Base-by-base conservation (phyloP, 768 basidiomycete genomes). In the Suillus clintonianus region DNA sequence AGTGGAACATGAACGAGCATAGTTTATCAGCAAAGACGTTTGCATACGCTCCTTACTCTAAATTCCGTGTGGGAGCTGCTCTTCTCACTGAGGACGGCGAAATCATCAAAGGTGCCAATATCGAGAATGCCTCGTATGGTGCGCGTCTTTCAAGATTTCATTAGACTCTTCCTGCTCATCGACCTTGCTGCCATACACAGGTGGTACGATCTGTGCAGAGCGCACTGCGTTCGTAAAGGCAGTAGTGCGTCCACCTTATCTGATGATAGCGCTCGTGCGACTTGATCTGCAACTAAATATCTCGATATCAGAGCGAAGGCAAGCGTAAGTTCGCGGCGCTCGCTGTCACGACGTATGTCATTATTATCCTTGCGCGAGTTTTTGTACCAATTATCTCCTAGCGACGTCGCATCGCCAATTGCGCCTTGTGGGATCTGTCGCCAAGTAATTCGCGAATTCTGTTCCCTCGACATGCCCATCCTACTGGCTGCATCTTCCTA, bases 71-170 rank as follows among this genome's bases (percentile, higher is more conserved):
- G 17, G 97, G 97, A 0, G 96, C 95, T 0, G 92, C 95, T 1
- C 76, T 98, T 13, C 77, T 98, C 19, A 79, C 88, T 2, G 72
- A 83, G 0, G 85, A 90, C 47, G 93, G 92, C 0, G 74, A 79
- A 10, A 85, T 97, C 24, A 86, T 97, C 64, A 89, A 85, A 65
- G 95, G 97, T 6, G 89, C 91, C 36, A 98, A 97, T 74, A 84
- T 99, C 64, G 97, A 99, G 79, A 98, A 97, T 70, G 95, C 94
- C 0, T 90, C 91, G 0, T 93, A 94, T 70, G 95, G 96, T 95
- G 63, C n/a, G 80, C 69, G 9, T 37, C 37, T 22, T 30, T 75
- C 37, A 15, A 4, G 15, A n/a, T 42, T 15, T 17, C 34, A 24
- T 17, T 24, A 10, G 17, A 24, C 17, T 57, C 51, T 53, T 53